phyloP scores from a whole-genome alignment of 441 rosid genomes.

The Rhodomyrtus psidioides region DNA sequence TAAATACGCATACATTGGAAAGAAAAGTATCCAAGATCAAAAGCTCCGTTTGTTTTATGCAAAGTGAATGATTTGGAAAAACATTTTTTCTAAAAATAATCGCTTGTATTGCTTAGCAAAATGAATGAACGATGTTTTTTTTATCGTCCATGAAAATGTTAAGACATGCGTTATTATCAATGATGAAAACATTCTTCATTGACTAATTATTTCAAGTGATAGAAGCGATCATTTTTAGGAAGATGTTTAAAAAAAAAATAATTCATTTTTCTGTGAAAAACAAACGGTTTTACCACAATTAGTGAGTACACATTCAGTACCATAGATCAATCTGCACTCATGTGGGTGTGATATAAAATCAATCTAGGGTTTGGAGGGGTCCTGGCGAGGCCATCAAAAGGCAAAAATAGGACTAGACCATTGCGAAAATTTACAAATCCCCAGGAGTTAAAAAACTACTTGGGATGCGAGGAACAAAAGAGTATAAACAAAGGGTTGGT shows the following conservation, averaged over 20 bases:
- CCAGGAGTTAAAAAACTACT: background rate
- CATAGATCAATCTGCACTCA: background rate
- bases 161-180: no score
- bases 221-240: background rate
- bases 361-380: background rate
- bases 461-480: background rate
- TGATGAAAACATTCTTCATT: no score
- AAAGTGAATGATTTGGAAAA: background rate
- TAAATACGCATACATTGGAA: background rate
- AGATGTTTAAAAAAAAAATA: background rate
- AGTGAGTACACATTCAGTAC: background rate
- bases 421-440: background rate
- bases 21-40: background rate
- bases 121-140: background rate
- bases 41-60: rapidly evolving
- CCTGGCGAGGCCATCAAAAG: background rate
- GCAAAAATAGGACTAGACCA: background rate
- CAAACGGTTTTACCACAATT: rapidly evolving
- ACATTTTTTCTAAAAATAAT: background rate
- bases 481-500: background rate
- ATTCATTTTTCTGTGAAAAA: background rate
- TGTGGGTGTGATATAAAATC: background rate
- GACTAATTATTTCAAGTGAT: no score
- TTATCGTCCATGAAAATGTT: no score
- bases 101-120: rapidly evolving